Percentiles rank a stretch among this genome's conserved stretches.
Conservation (phyloP, 2,329 filamentous ascomycete species). For the Diaporthe aspalathi region DNA sequence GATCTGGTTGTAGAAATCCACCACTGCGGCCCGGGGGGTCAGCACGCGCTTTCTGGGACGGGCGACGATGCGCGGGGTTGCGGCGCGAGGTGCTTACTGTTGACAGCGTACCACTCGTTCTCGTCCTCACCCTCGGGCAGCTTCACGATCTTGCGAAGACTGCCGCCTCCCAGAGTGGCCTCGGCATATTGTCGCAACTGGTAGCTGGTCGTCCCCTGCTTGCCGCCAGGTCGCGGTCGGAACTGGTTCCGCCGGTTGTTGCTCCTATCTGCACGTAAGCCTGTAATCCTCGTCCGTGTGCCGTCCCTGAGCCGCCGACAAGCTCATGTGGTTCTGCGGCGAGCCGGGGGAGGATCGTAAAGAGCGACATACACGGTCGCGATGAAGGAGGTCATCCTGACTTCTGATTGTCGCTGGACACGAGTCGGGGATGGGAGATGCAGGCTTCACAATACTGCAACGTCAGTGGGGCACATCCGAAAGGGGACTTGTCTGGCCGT, state of each 20-base stretch:
- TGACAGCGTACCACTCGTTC: slow-evolving; percentile 98
- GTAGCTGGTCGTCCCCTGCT: slow-evolving; percentile 86
- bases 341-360: slow-evolving; percentile 47
- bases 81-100: slow-evolving; percentile 71
- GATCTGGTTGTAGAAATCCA: slow-evolving; percentile 99
- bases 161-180: slow-evolving; percentile 93
- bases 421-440: slow-evolving; percentile 1
- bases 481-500: background rate
- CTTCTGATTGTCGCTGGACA: background rate
- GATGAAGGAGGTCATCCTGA: slow-evolving; percentile 80
- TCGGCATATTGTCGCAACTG: slow-evolving; percentile 98
- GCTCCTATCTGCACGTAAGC: slow-evolving; percentile 67
- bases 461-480: slow-evolving; percentile 21
- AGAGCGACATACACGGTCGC: slow-evolving; percentile 80
- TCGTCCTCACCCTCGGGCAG: slow-evolving; percentile 96
- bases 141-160: slow-evolving; percentile 94
- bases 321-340: slow-evolving; percentile 41
- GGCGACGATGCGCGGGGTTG: slow-evolving; percentile 17
- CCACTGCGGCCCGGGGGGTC: slow-evolving; percentile 71
- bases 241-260: slow-evolving; percentile 91
- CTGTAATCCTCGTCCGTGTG: background rate
- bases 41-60: background rate
- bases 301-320: background rate
- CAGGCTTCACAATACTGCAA: slow-evolving; percentile 14
- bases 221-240: slow-evolving; percentile 84